phyloP scores from a whole-genome alignment of 2,329 filamentous ascomycete species.

The Bimuria novae-zelandiae region DNA sequence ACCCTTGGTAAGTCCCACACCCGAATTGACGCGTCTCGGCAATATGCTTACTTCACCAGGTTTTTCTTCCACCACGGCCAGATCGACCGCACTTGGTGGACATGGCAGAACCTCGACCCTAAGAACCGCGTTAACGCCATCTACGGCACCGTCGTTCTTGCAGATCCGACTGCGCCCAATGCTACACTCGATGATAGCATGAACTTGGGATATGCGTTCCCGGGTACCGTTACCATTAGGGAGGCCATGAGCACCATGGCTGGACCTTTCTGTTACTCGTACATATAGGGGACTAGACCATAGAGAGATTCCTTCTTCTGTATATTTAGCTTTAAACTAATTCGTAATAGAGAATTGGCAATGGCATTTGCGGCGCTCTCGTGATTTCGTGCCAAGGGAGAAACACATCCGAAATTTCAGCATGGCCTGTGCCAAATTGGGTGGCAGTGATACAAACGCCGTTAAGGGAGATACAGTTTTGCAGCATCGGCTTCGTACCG shows the following conservation, averaged over 20 bases:
- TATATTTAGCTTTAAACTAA: too few species aligned
- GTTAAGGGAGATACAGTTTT: too few species aligned
- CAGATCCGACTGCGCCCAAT: constrained; percentile 49
- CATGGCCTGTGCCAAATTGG: too few species aligned
- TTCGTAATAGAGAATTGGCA: too few species aligned
- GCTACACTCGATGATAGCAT: constrained; percentile 53
- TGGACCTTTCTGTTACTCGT: constrained; percentile 56
- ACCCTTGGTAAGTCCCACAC: constrained; percentile 15
- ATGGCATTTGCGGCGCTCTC: too few species aligned
- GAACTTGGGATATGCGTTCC: constrained; percentile 45
- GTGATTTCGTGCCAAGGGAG: too few species aligned
- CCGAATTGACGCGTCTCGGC: neutral
- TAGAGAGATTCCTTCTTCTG: neutral
- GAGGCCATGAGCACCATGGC: constrained; percentile 51
- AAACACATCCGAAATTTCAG: too few species aligned
- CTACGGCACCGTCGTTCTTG: constrained; percentile 49
- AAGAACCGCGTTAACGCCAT: constrained; percentile 46
- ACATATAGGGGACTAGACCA: constrained; percentile 29
- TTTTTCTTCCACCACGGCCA: constrained; percentile 54
- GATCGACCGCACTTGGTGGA: constrained; percentile 56
- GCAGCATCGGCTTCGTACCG: too few species aligned
- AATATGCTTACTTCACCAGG: constrained; percentile 5
- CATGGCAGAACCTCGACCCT: constrained; percentile 54
- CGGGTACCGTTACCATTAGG: constrained; percentile 39
- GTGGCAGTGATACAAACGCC: too few species aligned